Evolutionary conservation across 805 yeast species (phyloP).

Genomic region (Saccharomycopsis capsularis): DNA sequence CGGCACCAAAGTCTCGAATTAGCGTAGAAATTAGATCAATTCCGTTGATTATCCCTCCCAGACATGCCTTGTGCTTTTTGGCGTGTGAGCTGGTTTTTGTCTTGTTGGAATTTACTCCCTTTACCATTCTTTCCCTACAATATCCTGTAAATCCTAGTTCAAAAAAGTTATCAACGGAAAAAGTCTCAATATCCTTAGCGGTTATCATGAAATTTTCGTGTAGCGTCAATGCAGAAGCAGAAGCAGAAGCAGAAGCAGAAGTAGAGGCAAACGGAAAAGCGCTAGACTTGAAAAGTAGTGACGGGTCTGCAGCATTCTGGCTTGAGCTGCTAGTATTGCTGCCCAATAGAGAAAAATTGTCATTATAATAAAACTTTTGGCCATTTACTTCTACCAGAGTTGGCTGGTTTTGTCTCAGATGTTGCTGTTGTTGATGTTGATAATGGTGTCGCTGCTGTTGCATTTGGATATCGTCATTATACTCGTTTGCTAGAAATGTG

Average conservation of each 20-base stretch:
- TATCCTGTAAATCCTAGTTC: constrained; percentile 30
- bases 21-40: constrained; percentile 31
- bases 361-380: no score
- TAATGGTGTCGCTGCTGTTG: no score
- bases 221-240: not conserved
- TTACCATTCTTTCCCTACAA: constrained; percentile 24
- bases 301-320: no score
- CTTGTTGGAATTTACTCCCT: not conserved
- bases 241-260: not conserved
- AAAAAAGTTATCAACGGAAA: constrained; percentile 28
- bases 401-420: no score
- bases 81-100: not conserved
- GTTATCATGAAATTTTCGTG: not conserved
- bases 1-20: constrained; percentile 32
- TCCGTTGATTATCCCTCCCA: constrained; percentile 28
- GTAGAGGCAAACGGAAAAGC: not conserved
- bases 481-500: constrained; percentile 11
- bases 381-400: not conserved
- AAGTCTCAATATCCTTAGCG: constrained; percentile 23
- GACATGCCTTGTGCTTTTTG: constrained; percentile 12
- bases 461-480: not conserved
- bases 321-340: no score
- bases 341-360: no score
- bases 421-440: no score
- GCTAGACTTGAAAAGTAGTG: no score